Conservation (phyloP, 2,329 filamentous ascomycete species). For the Cadophora sp. region DNA sequence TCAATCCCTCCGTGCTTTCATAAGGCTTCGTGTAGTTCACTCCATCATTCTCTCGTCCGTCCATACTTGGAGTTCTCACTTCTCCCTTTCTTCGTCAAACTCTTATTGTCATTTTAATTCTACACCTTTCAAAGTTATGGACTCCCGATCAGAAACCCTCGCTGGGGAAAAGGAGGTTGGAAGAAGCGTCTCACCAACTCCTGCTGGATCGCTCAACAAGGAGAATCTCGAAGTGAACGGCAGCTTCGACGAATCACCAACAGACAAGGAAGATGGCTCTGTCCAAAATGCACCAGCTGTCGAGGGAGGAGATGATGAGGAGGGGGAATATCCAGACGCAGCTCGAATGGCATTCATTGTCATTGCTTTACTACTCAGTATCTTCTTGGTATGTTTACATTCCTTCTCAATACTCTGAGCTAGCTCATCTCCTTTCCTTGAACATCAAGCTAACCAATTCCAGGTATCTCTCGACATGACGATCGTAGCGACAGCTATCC, state of each 20-base stretch:
- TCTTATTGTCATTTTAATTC: slow-evolving; percentile 5
- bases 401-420: not conserved
- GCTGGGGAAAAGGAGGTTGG: slow-evolving; percentile 35
- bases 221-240: slow-evolving; percentile 23
- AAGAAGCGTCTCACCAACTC: slow-evolving; percentile 32
- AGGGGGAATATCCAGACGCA: slow-evolving; percentile 41
- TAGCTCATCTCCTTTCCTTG: not conserved
- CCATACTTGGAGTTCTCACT: not conserved
- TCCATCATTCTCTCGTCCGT: not conserved
- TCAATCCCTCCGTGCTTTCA: slow-evolving; percentile 4
- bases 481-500: slow-evolving; percentile 64
- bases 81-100: not conserved
- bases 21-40: not conserved
- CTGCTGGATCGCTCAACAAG: slow-evolving; percentile 29
- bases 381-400: slow-evolving; percentile 51
- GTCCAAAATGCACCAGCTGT: slow-evolving; percentile 19
- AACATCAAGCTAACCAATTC: slow-evolving; percentile 17
- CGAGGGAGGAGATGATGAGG: slow-evolving; percentile 25
- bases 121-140: slow-evolving; percentile 21
- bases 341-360: slow-evolving; percentile 50
- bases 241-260: slow-evolving; percentile 24
- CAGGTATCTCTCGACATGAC: slow-evolving; percentile 51
- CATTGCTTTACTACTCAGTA: slow-evolving; percentile 53
- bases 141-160: slow-evolving; percentile 36
- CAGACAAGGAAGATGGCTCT: slow-evolving; percentile 33